Evolutionary conservation across 2,329 filamentous ascomycete genomes (phyloP), one percentile per base, ranked within the genome.

Genomic region (Penicillium sp.): DNA sequence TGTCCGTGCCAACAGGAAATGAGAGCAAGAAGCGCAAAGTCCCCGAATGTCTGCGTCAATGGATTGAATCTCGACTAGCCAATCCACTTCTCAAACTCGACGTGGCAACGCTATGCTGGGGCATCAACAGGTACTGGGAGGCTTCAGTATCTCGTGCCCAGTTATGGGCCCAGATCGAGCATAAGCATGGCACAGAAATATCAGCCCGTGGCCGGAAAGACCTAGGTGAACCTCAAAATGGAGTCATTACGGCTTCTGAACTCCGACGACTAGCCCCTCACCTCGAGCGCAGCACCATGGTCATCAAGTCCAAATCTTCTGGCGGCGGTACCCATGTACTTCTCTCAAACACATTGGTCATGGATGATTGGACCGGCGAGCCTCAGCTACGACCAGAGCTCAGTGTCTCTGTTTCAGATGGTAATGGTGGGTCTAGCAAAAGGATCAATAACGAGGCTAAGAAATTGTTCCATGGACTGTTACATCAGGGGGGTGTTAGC

Each of bases 111-210:
- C 60, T 76, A 15, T 75, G 73, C 52, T 73, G 70, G 66, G 74
- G 73, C 4, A 65, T 74, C 39, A 71, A 70, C 47, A 66, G 70
- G 6, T 76, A 74, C 54, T 76, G 72, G 72, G 73, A 74, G 61
- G 68, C 68, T 6, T 56, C 63, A 33, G 50, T 75, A 12, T 65
- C 62, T n/a, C 71, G 73, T 5, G 70, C 72, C 21, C 65, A 63
- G 33, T 47, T 75, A 45, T 75, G 74, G 72, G 61, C 68, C 28
- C 59, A 65, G 33, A 60, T 73, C 31, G 64, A 69, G 28, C 50
- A 59, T n/a, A 65, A 63, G 21, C 59, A 68, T 45, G 51, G 55
- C 5, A 48, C 42, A 15, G 31, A 60, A 9, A 47, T 62, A n/a
- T 39, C 43, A 21, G 43, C 46, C 3, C 53, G 55, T 28, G 46